These are phyloP conservation scores for Aspergillus alliaceus DNA, from an alignment of 2,329 filamentous ascomycete genomes.

Conservation along the genomic window DNA sequence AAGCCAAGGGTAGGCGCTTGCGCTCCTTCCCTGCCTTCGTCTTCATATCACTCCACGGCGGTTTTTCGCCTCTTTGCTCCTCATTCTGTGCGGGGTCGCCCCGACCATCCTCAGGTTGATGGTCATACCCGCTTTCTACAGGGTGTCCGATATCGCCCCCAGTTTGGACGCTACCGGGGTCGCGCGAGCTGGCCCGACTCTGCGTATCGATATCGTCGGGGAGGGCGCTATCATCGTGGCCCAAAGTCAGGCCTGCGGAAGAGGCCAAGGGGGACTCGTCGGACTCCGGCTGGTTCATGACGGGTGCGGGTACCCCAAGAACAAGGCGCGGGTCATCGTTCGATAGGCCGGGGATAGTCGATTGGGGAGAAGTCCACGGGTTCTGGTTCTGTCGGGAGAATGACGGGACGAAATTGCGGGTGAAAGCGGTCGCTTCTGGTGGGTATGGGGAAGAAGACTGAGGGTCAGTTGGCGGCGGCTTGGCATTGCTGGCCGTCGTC, in stretches of 20 bases:
- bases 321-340: conserved; percentile 36
- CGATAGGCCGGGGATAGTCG: conserved; percentile 14
- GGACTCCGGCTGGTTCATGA: conserved; percentile 39
- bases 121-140: conserved; percentile 3
- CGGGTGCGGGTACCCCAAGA: conserved; percentile 38
- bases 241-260: conserved; percentile 24
- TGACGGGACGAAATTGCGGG: conserved; percentile 11
- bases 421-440: conserved; percentile 11
- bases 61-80: conserved; percentile 55
- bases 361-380: conserved; percentile 4
- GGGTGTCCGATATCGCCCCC: conserved; percentile 17
- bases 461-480: conserved; percentile 28
- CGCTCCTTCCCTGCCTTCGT: conserved; percentile 94
- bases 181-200: conserved; percentile 38
- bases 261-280: conserved; percentile 30
- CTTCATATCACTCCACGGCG: conserved; percentile 79
- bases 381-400: conserved; percentile 8
- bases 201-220: conserved; percentile 36
- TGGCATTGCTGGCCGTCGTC: conserved; percentile 23
- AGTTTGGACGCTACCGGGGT: conserved; percentile 29
- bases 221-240: conserved; percentile 26
- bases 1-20: conserved; percentile 87
- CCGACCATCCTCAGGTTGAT: conserved; percentile 3
- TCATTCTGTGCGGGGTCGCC: conserved; percentile 22
- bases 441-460: conserved; percentile 35